Evolutionary conservation across 2,329 filamentous ascomycete species (phyloP), one percentile per base, ranked within the genome.

Genomic region (Monosporascus sp.): DNA sequence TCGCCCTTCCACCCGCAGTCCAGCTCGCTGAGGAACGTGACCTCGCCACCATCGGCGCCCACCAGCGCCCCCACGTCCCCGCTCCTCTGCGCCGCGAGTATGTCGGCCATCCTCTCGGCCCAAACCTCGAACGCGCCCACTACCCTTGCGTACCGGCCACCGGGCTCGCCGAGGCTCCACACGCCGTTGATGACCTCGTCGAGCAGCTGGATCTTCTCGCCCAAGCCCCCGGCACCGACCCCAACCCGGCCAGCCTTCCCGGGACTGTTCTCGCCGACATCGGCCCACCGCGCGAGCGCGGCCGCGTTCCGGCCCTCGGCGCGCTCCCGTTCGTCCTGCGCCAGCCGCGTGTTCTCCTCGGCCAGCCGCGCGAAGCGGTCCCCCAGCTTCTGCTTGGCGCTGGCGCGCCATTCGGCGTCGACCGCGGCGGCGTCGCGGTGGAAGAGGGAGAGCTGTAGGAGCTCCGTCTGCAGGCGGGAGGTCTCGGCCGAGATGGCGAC

Each of bases 381-480:
- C 0, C 73, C 73, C 3, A 87, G 72, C 49, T 73, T 75, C 6
- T 59, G 54, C 53, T 74, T 74, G 1, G 85, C 85, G 61, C 80
- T 84, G 2, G 70, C 75, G 55, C 77, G 76, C 82, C 84, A 88
- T 51, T 76, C 70, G 3, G 65, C 61, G 1, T 74, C 64, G 0
- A 76, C 76, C 3, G 65, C 56, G 2, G 67, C 68, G 3, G 80
- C 77, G 51, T 79, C 77, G 57, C 79, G 77, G 66, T 88, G 85
- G 22, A 89, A 66, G 7, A 88, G 71, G 48, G 86, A 83, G 7
- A 88, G 73, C 62, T 87, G 84, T 24, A 89, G 71, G 2, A 89
- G 75, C 64, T 86, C 82, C 2, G 84, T 79, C 66, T 88, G 86
- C 7, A 86, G 71, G 38, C 76, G 77, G 48, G 74, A 75, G 7